Evolutionary conservation across 2,329 filamentous ascomycete genomes (phyloP), one percentile per base, ranked within the genome.

Genomic region (Parasarocladium wereldwijsianum): DNA sequence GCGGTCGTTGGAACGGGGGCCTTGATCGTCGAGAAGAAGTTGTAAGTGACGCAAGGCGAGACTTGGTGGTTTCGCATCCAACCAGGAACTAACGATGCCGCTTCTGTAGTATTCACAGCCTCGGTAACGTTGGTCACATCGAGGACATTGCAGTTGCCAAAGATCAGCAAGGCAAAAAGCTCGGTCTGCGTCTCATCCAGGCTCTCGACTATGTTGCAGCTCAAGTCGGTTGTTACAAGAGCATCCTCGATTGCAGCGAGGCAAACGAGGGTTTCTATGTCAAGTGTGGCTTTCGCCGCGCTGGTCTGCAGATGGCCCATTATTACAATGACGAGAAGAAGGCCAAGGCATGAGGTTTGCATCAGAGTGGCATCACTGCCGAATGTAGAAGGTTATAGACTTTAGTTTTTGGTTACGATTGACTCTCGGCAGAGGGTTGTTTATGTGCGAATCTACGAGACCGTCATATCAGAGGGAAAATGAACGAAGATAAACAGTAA

Each of bases 211-310:
- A 68, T 50, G 76, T 96, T 36, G 85, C 86, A 32, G 74, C 83
- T 50, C 71, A 84, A 50, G 76, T 90, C 34, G 90, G 87, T 32
- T 96, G 87, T 58, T 96, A 96, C 59, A 96, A 90, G 77, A 85
- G 76, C 40, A 96, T 98, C 43, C 70, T 96, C 40, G 87, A 96
- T 56, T 98, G 90, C 63, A 92, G 81, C 41, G 87, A 94, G 56
- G 73, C 79, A 43, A 98, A 96, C 52, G 85, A 93, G 55, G 87
- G 86, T 14, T 96, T 98, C 63, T 98, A 98, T 54, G 68, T 93
- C 54, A 96, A 96, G 67, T 96, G 90, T 57, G 87, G 87, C 34
- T 96, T 93, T 57, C 79, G 84, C 57, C 66, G 84, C 37, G 87
- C 85, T 17, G 90, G 90, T 11, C 60, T 94, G 33, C 83, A 98